Evolutionary conservation across 371 early-diverging fungal species (phyloP).

Genomic region (Parasitella parasitica): DNA sequence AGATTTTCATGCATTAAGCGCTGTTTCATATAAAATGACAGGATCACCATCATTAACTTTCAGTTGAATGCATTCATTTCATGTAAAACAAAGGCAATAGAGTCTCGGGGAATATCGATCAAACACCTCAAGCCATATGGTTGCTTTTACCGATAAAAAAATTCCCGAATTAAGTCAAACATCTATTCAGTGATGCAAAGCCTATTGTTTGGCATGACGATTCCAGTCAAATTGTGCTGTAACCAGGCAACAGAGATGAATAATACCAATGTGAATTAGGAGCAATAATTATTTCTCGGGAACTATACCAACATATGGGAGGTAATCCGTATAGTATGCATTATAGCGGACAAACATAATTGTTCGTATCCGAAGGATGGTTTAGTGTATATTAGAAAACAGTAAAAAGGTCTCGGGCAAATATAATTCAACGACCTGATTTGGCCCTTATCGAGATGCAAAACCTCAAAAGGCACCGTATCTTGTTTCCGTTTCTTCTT

Average conservation of each 20-base stretch:
- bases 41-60: not conserved
- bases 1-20: too few species aligned
- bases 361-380: too few species aligned
- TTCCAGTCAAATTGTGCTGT: too few species aligned
- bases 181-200: not conserved
- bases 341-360: too few species aligned
- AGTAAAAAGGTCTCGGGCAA: conserved; percentile 21
- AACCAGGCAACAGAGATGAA: too few species aligned
- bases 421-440: conserved; percentile 26
- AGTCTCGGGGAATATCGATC: not conserved
- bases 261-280: not conserved
- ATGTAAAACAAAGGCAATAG: not conserved
- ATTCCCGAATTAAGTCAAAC: not conserved
- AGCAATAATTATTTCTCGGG: not conserved
- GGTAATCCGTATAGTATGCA: not conserved
- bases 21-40: not conserved
- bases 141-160: not conserved
- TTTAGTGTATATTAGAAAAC: too few species aligned
- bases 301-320: not conserved
- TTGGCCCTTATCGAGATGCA: conserved; percentile 13
- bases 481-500: not conserved
- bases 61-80: too few species aligned
- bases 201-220: too few species aligned
- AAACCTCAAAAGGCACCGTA: conserved; percentile 20
- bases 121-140: not conserved